Evolutionary conservation across 495 filamentous ascomycete species (phyloP).

Genomic region (Hyaloscypha finlandica): DNA sequence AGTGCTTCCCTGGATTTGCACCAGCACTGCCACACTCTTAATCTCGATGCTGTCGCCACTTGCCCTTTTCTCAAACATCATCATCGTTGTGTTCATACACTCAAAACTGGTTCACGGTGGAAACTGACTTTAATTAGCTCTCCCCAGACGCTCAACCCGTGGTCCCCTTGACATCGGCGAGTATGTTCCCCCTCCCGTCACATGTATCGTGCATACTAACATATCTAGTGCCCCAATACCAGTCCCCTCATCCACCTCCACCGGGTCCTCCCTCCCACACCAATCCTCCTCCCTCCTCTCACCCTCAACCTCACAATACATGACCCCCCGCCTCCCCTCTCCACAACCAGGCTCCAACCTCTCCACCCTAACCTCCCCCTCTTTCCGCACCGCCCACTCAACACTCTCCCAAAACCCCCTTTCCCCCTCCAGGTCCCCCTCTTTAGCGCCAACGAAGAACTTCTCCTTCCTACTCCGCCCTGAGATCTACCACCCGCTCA

Average conservation of each 20-base stretch:
- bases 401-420: slow-evolving; percentile 18
- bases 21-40: not conserved
- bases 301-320: slow-evolving; percentile 20
- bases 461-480: slow-evolving; percentile 78
- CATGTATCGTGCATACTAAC: slow-evolving; percentile 4
- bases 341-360: slow-evolving; percentile 32
- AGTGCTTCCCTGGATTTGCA: not conserved
- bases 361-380: slow-evolving; percentile 21
- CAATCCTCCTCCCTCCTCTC: slow-evolving; percentile 15
- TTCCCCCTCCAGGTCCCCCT: slow-evolving; percentile 28
- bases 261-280: slow-evolving; percentile 34
- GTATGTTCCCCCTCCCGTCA: slow-evolving; percentile 39
- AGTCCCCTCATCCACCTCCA: slow-evolving; percentile 27
- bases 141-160: slow-evolving; percentile 48
- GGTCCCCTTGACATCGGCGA: slow-evolving; percentile 58
- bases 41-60: not conserved
- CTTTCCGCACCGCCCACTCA: slow-evolving; percentile 15
- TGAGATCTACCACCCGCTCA: slow-evolving; percentile 78
- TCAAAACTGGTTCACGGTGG: not conserved
- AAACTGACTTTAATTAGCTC: slow-evolving; percentile 7
- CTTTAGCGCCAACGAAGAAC: slow-evolving; percentile 54
- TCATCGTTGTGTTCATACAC: not conserved
- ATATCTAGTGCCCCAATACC: slow-evolving; percentile 17
- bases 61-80: not conserved
- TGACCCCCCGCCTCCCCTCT: slow-evolving; percentile 30